Base-by-base conservation (phyloP, 2,329 filamentous ascomycete genomes). In the Xylariaceae sp. region DNA sequence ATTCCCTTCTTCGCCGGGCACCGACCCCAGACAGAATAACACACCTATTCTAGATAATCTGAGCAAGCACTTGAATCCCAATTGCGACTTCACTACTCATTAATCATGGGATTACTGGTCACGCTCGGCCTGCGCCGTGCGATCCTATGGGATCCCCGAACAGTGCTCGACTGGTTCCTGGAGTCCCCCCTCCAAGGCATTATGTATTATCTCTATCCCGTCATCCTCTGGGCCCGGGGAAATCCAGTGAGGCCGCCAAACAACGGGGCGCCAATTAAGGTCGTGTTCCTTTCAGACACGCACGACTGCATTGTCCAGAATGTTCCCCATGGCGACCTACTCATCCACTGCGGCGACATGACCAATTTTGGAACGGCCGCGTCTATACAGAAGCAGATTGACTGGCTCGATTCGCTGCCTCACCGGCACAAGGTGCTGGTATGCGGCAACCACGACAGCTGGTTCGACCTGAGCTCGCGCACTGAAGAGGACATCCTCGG, bases 261-360 rank as follows among this genome's bases (percentile, higher is more conserved):
- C 30, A 73, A 77, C 51, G 75, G 74, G 52, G 75, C 74, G 1
- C 73, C 81, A 6, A 81, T 96, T 66, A 84, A 85, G 55, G 79
- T 96, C 22, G 88, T 96, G 59, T 95, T 89, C 72, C 83, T 96
- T 59, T 92, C 90, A 9, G 92, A 96, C 72, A 96, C 92, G 0
- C 92, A 96, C 72, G 83, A 82, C 55, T 76, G 80, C 40, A 77
- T 77, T 9, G 73, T 82, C 7, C 63, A 70, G 16, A 63, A 76
- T n/a, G 76, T 95, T 0, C 90, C 91, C 0, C 71, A 79, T 9
- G 92, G 91, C 52, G 91, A 96, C 69, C 76, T 96, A 19, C 80
- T 97, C 46, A 87, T 97, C 63, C 92, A 96, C 67, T 88, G 90
- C 2, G 92, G 92, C 36, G 92, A 97, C 72, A 76, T 96, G 64